These are phyloP conservation scores for Hyaloscypha hepaticicola DNA, from an alignment of 495 filamentous ascomycete genomes.

Conservation along the genomic window DNA sequence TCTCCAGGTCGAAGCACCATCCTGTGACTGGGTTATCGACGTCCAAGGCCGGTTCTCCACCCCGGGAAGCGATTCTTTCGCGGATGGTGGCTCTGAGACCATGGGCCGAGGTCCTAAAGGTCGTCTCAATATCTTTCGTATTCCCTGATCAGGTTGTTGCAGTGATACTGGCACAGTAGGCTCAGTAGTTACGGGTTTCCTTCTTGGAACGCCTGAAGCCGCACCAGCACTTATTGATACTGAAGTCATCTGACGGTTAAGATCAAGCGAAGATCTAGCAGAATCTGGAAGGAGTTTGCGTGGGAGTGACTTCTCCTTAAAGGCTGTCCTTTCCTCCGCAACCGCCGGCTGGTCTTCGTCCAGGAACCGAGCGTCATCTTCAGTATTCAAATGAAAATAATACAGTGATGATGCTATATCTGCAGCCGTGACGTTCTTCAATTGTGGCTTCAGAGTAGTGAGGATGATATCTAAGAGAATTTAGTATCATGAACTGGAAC, in stretches of 20 bases:
- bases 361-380: constrained; percentile 55
- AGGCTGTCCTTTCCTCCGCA: constrained; percentile 34
- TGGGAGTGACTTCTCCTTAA: constrained; percentile 22
- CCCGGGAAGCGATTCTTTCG: constrained; percentile 19
- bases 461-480: constrained; percentile 78
- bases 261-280: constrained; percentile 27
- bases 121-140: neutral
- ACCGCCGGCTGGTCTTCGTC: constrained; percentile 45
- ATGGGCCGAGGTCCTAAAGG: constrained; percentile 30
- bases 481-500: constrained; percentile 15
- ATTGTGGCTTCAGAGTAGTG: constrained; percentile 83
- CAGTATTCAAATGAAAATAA: constrained; percentile 77
- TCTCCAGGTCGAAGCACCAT: neutral
- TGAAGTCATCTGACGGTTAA: constrained; percentile 1
- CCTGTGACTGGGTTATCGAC: neutral
- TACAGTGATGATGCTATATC: constrained; percentile 88
- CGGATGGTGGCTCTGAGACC: constrained; percentile 1
- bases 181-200: neutral
- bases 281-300: constrained; percentile 28
- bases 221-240: neutral
- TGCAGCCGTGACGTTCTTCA: constrained; percentile 81
- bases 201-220: neutral
- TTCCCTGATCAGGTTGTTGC: neutral
- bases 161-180: constrained; percentile 3
- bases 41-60: constrained; percentile 10